These are phyloP conservation scores for Leishmania turanica DNA, from an alignment of 208 protist species.

Conservation along the genomic window DNA sequence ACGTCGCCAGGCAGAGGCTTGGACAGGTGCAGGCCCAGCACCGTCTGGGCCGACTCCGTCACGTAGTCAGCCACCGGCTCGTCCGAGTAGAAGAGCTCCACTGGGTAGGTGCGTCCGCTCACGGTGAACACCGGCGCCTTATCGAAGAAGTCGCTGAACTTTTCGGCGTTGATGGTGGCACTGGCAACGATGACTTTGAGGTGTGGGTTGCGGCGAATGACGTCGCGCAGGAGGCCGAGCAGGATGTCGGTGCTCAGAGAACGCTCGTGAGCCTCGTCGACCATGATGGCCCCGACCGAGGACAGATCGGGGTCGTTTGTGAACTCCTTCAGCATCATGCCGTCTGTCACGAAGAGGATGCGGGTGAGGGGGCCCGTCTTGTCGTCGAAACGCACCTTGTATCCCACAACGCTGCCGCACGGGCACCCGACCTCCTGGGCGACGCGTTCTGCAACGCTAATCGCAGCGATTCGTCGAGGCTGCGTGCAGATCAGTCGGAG, in stretches of 20 bases:
- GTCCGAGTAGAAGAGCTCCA: constrained; percentile 96
- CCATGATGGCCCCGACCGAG: constrained; percentile 97
- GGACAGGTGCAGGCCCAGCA: constrained; percentile 87
- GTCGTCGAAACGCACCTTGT: constrained; percentile 98
- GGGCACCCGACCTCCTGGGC: constrained; percentile 92
- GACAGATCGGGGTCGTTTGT: constrained; percentile 93
- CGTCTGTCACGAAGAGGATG: constrained; percentile 98
- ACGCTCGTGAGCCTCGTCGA: constrained; percentile 99
- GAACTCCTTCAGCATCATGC: constrained; percentile 99
- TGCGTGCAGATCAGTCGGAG: constrained; percentile 96
- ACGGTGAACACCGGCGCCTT: constrained; percentile 95
- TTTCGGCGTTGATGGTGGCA: constrained; percentile 98
- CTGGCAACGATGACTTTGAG: constrained; percentile 98
- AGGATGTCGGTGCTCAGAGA: constrained; percentile 96
- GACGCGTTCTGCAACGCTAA: constrained; percentile 98
- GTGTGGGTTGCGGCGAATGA: constrained; percentile 82
- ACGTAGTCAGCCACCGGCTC: constrained; percentile 97
- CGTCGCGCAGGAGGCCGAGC: constrained; percentile 86
- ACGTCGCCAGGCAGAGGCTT: constrained; percentile 97
- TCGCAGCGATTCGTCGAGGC: constrained; percentile 99
- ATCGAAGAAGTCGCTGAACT: constrained; percentile 98
- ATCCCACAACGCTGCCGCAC: constrained; percentile 95
- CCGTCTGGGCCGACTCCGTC: constrained; percentile 95
- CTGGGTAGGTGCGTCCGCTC: constrained; percentile 97
- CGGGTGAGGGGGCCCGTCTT: constrained; percentile 87